Conservation (phyloP, 1,284 basidiomycete species). For the Microbotryum intermedium region DNA sequence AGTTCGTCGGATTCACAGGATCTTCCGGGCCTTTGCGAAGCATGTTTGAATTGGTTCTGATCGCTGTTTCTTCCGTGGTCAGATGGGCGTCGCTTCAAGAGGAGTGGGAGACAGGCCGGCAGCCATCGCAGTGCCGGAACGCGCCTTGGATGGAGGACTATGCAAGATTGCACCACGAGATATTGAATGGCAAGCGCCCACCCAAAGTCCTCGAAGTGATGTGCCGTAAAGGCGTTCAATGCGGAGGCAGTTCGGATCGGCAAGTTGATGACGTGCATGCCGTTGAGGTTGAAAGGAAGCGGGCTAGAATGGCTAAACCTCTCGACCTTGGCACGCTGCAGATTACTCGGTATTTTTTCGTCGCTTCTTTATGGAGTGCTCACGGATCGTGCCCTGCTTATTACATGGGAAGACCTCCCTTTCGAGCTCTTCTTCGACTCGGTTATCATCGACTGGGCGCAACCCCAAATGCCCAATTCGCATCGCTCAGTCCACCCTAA, state of each 20-base stretch:
- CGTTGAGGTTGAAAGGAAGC: no score
- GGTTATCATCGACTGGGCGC: slow-evolving; percentile 17
- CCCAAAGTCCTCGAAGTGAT: neutral
- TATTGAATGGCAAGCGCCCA: slow-evolving; percentile 2
- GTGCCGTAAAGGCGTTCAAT: slow-evolving; percentile 9
- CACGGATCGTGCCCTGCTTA: slow-evolving; percentile 21
- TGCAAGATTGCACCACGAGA: slow-evolving; percentile 8
- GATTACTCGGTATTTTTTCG: slow-evolving; percentile 19
- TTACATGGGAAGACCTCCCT: slow-evolving; percentile 21
- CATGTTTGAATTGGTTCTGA: neutral
- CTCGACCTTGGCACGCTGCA: no score
- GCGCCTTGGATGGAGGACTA: slow-evolving; percentile 12
- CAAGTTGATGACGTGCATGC: no score
- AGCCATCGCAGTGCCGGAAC: slow-evolving; percentile 7
- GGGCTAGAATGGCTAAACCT: no score
- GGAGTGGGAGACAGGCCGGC: slow-evolving; percentile 8
- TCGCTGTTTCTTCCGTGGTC: no score
- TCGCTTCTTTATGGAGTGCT: slow-evolving; percentile 21
- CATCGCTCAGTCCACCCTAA: slow-evolving; percentile 17
- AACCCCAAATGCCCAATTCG: slow-evolving; percentile 21
- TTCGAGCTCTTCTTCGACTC: slow-evolving; percentile 24
- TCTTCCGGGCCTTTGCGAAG: neutral
- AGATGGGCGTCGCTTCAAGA: neutral
- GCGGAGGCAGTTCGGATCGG: slow-evolving; percentile 22
- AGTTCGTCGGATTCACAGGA: slow-evolving; percentile 4